Percentiles rank a stretch among this genome's conserved stretches.
phyloP scores from a whole-genome alignment of 441 rosid species.

The Adansonia rubrostipa region DNA sequence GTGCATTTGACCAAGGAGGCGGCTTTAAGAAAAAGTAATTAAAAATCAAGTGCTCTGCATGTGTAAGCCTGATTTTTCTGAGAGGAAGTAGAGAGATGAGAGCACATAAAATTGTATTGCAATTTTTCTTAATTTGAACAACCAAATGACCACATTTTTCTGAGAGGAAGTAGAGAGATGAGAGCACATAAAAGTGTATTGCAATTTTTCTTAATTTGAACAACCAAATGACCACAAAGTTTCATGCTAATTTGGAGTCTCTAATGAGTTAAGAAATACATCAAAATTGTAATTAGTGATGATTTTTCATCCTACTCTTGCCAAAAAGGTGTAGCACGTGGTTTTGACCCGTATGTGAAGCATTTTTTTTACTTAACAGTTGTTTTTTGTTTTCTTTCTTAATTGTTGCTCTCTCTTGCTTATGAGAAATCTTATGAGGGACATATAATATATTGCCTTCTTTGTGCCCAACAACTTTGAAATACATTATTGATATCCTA shows the following conservation, averaged over 20 bases:
- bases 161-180: neutral
- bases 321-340: constrained; percentile 2
- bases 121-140: neutral
- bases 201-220: neutral
- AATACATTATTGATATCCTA: neutral
- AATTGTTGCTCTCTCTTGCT: neutral
- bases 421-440: neutral
- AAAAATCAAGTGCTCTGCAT: neutral
- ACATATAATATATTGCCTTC: neutral
- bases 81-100: constrained; percentile 1
- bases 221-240: neutral
- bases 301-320: neutral
- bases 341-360: constrained; percentile 3
- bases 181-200: neutral
- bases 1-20: constrained; percentile 13
- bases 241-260: neutral
- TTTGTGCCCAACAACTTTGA: neutral
- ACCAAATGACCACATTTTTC: neutral
- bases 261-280: neutral
- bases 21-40: neutral
- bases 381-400: neutral
- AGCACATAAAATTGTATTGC: neutral
- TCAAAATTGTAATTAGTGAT: neutral
- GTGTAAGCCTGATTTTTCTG: neutral
- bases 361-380: neutral